phyloP scores from a whole-genome alignment of 2,329 filamentous ascomycete genomes.

The Sporothrix protearum region DNA sequence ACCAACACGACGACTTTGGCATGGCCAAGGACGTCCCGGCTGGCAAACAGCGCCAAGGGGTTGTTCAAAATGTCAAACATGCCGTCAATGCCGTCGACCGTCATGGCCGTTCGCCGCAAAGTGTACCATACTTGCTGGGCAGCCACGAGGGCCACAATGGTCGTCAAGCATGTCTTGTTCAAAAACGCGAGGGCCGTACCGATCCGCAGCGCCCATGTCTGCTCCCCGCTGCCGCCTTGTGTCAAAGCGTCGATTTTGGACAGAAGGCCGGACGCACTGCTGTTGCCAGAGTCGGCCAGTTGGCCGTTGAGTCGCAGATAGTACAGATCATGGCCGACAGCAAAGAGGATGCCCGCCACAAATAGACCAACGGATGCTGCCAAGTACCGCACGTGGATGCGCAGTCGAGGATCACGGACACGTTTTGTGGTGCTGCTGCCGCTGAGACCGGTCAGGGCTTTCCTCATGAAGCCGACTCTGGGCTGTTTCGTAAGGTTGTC shows the following conservation, averaged over 20 bases:
- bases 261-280: not conserved
- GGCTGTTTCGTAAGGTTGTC: not conserved
- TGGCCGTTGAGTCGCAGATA: constrained; percentile 10
- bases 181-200: constrained; percentile 21
- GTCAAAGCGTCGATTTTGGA: not conserved
- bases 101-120: constrained; percentile 19
- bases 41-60: constrained; percentile 6
- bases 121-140: constrained; percentile 24
- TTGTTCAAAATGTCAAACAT: constrained; percentile 20
- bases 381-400: constrained; percentile 17
- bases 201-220: constrained; percentile 21
- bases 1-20: constrained; percentile 19
- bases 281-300: constrained; percentile 4
- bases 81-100: constrained; percentile 18
- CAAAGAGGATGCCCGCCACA: not conserved
- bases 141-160: not conserved
- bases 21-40: constrained; percentile 8
- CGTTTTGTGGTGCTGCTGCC: not conserved
- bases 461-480: not conserved
- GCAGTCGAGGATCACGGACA: not conserved
- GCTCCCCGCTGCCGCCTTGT: not conserved
- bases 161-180: constrained; percentile 10
- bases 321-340: constrained; percentile 19
- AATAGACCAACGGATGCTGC: not conserved
- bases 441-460: not conserved